Base-by-base conservation (phyloP, 2,329 filamentous ascomycete genomes). In the Monosporascus sp. region DNA sequence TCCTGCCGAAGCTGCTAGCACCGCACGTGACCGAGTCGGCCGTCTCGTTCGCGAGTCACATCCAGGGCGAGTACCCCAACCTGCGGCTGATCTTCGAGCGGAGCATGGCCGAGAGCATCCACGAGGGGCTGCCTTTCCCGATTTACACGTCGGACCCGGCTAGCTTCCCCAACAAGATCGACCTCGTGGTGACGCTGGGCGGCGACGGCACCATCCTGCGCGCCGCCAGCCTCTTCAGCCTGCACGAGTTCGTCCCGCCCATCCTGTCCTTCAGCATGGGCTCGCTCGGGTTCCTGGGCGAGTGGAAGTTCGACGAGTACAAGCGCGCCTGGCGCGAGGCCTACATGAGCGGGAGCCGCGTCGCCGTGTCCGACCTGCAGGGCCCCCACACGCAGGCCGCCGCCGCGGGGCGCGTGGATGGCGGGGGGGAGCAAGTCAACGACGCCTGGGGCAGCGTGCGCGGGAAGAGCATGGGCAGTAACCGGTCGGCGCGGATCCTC, bases 221-320 rank as follows among this genome's bases (percentile, higher is more conserved):
- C 55, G 91, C 91, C 0, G 88, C 90, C 2, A 92, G 88, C 51
- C 79, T 97, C 5, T 97, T 95, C 73, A 91, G 91, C 55, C 87
- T 89, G 38, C 85, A 89, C 45, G 78, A 81, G 2, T 84, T 85
- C 44, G 93, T 99, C 0, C 94, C 94, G 0, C 94, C 94, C 0
- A 88, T 99, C 37, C 77, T 99, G 7, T 91, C 90, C 1, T 99
- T 99, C 67, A 96, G 91, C 68, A 97, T 99, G 90, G 94, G 94
- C 6, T 95, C 93, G 0, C 76, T 99, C 1, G 94, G 94, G 0
- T 99, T 99, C 61, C 74, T 99, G 7, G 92, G 93, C 17, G 93
- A 97, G 71, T 99, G 93, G 92, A 95, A 94, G 64, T 97, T 97
- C 68, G 78, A 79, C 7, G 92, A 97, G 64, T 90, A 95, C 74